Conservation (phyloP, 1,284 basidiomycete species). For the Ustilago hordei region DNA sequence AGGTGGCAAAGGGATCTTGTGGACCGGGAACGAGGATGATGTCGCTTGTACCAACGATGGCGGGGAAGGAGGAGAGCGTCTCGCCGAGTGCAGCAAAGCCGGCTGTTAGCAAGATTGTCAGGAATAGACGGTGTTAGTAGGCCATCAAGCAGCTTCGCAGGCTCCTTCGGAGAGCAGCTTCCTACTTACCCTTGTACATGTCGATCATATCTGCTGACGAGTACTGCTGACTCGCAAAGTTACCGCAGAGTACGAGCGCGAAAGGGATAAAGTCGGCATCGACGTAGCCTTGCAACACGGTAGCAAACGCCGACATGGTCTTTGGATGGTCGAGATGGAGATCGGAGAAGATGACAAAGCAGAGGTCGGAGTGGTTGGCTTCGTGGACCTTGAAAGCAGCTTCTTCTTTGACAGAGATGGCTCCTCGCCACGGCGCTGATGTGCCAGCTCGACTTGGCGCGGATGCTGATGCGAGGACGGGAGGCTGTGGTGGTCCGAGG, state of each 20-base stretch:
- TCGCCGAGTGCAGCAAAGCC: slow-evolving; percentile 77
- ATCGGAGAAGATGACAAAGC: slow-evolving; percentile 90
- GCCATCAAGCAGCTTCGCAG: neutral
- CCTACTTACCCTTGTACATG: slow-evolving; percentile 79
- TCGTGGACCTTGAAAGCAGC: slow-evolving; percentile 73
- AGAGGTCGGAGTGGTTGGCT: slow-evolving; percentile 73
- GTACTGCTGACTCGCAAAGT: slow-evolving; percentile 83
- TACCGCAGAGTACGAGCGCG: slow-evolving; percentile 91
- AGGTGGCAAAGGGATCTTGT: slow-evolving; percentile 77
- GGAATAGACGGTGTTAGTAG: neutral
- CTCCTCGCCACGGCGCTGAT: slow-evolving; percentile 72
- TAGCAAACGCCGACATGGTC: slow-evolving; percentile 81
- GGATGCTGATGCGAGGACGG: slow-evolving; percentile 9
- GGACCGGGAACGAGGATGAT: slow-evolving; percentile 96
- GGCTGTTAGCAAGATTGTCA: slow-evolving; percentile 5
- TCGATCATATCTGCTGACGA: slow-evolving; percentile 82
- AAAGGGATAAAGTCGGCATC: slow-evolving; percentile 83
- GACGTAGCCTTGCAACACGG: slow-evolving; percentile 91
- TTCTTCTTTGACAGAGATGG: slow-evolving; percentile 91
- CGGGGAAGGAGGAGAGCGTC: slow-evolving; percentile 82
- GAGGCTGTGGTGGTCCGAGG: slow-evolving; percentile 76
- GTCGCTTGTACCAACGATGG: slow-evolving; percentile 81
- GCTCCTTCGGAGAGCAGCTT: no score
- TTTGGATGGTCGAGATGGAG: slow-evolving; percentile 91
- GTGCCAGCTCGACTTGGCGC: slow-evolving; percentile 13